Percentiles rank a stretch among this genome's conserved stretches.
These are phyloP conservation scores for Suhomyces choctaworum DNA, from an alignment of 1,139 yeast species.

Conservation along the genomic window DNA sequence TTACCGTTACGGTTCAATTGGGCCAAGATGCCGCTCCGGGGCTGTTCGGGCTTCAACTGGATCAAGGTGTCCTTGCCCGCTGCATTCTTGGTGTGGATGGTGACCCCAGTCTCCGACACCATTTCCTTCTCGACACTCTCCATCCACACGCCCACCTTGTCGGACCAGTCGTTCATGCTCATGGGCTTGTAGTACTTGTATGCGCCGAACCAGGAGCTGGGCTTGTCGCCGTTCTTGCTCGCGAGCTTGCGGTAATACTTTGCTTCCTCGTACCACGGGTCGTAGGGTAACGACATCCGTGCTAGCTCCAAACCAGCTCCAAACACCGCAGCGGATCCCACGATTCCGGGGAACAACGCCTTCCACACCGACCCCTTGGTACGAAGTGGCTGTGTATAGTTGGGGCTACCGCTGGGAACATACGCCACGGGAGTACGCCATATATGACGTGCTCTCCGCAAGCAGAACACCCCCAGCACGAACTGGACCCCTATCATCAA, in stretches of 20 bases:
- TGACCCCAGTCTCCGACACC: slow-evolving; percentile 4
- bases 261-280: slow-evolving; percentile 69
- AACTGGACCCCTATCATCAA: slow-evolving; percentile 51
- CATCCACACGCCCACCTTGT: slow-evolving; percentile 35
- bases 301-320: slow-evolving; percentile 51
- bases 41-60: background rate
- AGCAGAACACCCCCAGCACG: slow-evolving; percentile 37
- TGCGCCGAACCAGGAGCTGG: slow-evolving; percentile 63
- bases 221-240: slow-evolving; percentile 40
- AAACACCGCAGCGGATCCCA: slow-evolving; percentile 30
- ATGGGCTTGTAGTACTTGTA: slow-evolving; percentile 52
- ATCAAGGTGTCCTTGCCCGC: background rate
- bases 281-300: slow-evolving; percentile 52
- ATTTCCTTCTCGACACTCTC: slow-evolving; percentile 21
- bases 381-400: slow-evolving; percentile 3
- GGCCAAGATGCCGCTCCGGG: slow-evolving; percentile 3
- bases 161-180: slow-evolving; percentile 48
- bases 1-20: slow-evolving; percentile 15
- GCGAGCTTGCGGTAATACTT: slow-evolving; percentile 48
- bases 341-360: slow-evolving; percentile 15
- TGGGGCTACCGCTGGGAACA: slow-evolving; percentile 12
- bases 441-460: slow-evolving; percentile 25
- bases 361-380: slow-evolving; percentile 11
- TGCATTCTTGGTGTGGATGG: background rate
- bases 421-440: slow-evolving; percentile 16